Evolutionary conservation across 345 rosid species (phyloP).

Genomic region (Populus davidiana): DNA sequence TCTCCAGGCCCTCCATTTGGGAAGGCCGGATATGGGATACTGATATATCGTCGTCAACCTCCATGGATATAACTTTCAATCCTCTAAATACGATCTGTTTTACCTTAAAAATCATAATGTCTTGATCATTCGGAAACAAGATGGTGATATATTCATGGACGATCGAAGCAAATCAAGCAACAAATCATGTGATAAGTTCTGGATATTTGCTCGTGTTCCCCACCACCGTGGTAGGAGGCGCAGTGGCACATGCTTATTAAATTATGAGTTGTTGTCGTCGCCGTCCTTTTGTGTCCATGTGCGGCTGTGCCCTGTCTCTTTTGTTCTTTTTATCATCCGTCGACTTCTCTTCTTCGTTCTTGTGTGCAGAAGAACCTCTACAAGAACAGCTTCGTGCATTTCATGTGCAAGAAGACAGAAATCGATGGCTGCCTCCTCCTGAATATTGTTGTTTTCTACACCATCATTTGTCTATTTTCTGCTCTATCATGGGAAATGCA

Average conservation of each 20-base stretch:
- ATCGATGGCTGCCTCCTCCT: background rate
- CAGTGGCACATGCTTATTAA: background rate
- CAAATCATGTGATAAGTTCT: constrained; percentile 11
- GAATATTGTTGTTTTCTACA: background rate
- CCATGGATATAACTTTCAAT: background rate
- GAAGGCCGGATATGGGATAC: no score
- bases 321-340: background rate
- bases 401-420: background rate
- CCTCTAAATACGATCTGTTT: background rate
- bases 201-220: background rate
- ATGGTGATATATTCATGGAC: background rate
- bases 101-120: background rate
- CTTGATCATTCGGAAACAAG: background rate
- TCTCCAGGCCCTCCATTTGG: no score
- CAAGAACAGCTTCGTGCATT: no score
- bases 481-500: background rate
- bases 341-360: background rate
- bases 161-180: background rate
- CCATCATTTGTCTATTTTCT: background rate
- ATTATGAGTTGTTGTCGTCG: background rate
- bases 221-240: constrained; percentile 2
- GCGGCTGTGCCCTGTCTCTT: background rate
- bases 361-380: no score
- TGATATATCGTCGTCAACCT: no score
- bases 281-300: background rate